Conservation (phyloP, 2,329 filamentous ascomycete genomes). For the Coniochaeta sp. region DNA sequence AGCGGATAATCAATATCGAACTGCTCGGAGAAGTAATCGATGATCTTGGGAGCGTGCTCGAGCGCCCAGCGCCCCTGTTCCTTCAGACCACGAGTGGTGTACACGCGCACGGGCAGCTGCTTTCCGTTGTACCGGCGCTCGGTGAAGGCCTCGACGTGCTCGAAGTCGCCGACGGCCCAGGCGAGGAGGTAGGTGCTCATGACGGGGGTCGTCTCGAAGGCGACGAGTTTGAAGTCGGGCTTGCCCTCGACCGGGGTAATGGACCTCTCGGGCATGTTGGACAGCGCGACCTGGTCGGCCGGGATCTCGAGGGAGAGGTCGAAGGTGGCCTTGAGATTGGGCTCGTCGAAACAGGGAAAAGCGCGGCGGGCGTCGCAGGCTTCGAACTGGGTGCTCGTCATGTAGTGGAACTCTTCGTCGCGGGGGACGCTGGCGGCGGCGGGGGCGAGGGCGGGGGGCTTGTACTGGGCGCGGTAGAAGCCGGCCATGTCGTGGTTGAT, state of each 20-base stretch:
- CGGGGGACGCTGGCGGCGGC: conserved; percentile 71
- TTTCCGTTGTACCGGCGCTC: conserved; percentile 86
- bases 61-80: conserved; percentile 86
- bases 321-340: conserved; percentile 92
- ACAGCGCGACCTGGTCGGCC: conserved; percentile 78
- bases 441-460: conserved; percentile 64
- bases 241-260: conserved; percentile 48
- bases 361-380: conserved; percentile 89
- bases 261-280: conserved; percentile 89
- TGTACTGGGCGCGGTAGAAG: conserved; percentile 85
- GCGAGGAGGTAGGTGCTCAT: conserved; percentile 92
- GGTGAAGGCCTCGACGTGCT: conserved; percentile 90
- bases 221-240: conserved; percentile 64
- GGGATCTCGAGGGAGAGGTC: conserved; percentile 91
- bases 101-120: conserved; percentile 86
- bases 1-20: conserved; percentile 91
- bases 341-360: conserved; percentile 97
- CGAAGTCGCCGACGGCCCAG: conserved; percentile 95
- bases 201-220: conserved; percentile 75
- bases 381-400: conserved; percentile 97
- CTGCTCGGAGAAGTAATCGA: conserved; percentile 94
- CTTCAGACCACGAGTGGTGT: conserved; percentile 90
- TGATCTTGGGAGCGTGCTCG: conserved; percentile 84
- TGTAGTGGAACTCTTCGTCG: conserved; percentile 60
- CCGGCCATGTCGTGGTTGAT: conserved; percentile 96